These are phyloP conservation scores for Manihot esculenta DNA, from an alignment of 441 rosid genomes.

Conservation along the genomic window DNA sequence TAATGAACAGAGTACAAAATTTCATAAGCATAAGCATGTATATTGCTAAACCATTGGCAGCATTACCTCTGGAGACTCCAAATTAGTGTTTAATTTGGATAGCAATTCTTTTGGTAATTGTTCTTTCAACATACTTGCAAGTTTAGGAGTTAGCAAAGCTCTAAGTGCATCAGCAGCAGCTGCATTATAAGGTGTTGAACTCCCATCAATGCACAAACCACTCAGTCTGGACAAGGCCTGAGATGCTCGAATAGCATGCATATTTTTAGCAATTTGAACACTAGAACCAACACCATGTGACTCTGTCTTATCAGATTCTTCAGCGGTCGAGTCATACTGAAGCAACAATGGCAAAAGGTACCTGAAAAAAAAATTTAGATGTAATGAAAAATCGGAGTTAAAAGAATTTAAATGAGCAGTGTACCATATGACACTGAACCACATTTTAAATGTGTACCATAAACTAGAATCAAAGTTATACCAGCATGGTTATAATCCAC, in stretches of 20 bases:
- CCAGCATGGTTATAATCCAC: background rate
- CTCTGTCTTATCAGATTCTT: conserved; percentile 72
- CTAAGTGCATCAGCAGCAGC: conserved; percentile 68
- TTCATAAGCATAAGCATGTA: background rate
- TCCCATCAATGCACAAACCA: conserved; percentile 74
- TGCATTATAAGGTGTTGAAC: conserved; percentile 70
- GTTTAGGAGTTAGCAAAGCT: conserved; percentile 96
- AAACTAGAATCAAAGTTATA: background rate
- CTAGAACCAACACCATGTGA: conserved; percentile 97
- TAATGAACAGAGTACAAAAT: conserved; percentile 5
- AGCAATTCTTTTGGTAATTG: conserved; percentile 76
- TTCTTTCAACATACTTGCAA: conserved; percentile 86
- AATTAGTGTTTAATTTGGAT: conserved; percentile 75
- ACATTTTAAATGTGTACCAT: background rate
- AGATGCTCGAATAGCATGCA: conserved; percentile 88
- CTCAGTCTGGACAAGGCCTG: conserved; percentile 92
- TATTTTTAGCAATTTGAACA: conserved; percentile 95
- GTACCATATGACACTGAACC: background rate
- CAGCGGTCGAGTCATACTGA: conserved; percentile 99
- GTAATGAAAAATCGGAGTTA: background rate
- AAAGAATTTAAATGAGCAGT: background rate
- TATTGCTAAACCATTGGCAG: conserved; percentile 5
- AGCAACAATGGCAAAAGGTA: conserved; percentile 92
- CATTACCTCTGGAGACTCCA: conserved; percentile 99
- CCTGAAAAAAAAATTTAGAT: conserved; percentile 51